Base-by-base conservation (phyloP, 306 rosid species). In the Inga leiocalycina region DNA sequence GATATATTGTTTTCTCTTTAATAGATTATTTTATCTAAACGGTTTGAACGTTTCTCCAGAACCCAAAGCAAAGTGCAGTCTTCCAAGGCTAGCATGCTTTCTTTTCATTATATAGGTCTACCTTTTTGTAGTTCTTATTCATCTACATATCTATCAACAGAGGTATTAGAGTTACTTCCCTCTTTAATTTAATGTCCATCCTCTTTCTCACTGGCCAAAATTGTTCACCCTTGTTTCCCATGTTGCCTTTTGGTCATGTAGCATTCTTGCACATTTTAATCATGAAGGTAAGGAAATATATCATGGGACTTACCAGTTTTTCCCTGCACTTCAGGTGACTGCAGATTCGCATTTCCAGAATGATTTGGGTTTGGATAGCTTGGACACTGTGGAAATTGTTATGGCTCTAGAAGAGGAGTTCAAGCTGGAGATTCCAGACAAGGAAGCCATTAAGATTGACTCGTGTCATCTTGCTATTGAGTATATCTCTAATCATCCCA, bases 351-450 rank as follows among this genome's bases (percentile, higher is more conserved):
- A 96, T 91, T 96, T 96, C 84, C 94, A 92, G 84, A 96, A 91
- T 61, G 99, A 96, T 81, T 88, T 96, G 90, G 99, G 97, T 37
- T 89, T 96, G 88, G 99, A 96, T 84, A 96, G 99, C 94, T 89
- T 93, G 92, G 99, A 96, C 86, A 96, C 74, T 16, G 99, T 96
- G 92, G 99, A 96, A 88, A 92, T 93, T 79, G 98, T 96, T 54
- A 93, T 96, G 94, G 99, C 97, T 48, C 84, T 96, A 49, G 99
- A 96, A 86, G 99, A 96, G 80, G 99, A 93, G 89, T 96, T 96
- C 96, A 93, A 96, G 90, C 91, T 93, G 74, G 97, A 96, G 91
- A 96, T 93, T 73, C 99, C 99, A 6, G 98, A 96, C 88, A 81
- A 84, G 89, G 99, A 96, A 87, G 99, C 99, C 24, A 98, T 87